phyloP scores from a whole-genome alignment of 306 rosid genomes.

The Cicer pinnatifidum region DNA sequence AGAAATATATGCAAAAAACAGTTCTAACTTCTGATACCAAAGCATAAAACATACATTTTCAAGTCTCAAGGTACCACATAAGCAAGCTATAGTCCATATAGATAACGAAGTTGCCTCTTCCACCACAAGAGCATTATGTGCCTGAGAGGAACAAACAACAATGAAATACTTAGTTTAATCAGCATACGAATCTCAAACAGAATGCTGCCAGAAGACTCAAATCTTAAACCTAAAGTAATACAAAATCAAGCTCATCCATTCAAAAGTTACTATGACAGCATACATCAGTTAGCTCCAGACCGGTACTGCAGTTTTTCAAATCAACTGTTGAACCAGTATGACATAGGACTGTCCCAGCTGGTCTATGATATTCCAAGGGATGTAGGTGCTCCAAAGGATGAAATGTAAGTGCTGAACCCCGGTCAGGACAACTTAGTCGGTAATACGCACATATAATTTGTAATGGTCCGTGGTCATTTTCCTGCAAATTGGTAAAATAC shows the following conservation, averaged over 20 bases:
- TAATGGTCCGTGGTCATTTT: slow-evolving; percentile 71
- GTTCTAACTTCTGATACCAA: slow-evolving; percentile 26
- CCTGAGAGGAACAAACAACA: slow-evolving; percentile 65
- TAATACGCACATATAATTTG: slow-evolving; percentile 81
- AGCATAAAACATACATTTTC: slow-evolving; percentile 74
- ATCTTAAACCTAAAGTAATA: slow-evolving; percentile 30
- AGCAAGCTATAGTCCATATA: slow-evolving; percentile 87
- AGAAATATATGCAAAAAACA: slow-evolving; percentile 4
- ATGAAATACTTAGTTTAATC: slow-evolving; percentile 17
- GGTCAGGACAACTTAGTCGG: slow-evolving; percentile 60
- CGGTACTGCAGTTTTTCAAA: slow-evolving; percentile 62
- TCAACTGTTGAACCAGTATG: slow-evolving; percentile 66
- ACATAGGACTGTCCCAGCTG: slow-evolving; percentile 52
- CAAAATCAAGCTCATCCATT: slow-evolving; percentile 21
- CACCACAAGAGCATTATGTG: slow-evolving; percentile 65
- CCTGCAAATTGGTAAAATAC: slow-evolving; percentile 56
- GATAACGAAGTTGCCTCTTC: slow-evolving; percentile 96
- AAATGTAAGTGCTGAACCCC: slow-evolving; percentile 70
- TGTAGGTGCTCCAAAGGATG: slow-evolving; percentile 69
- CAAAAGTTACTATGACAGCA: slow-evolving; percentile 26
- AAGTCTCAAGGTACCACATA: slow-evolving; percentile 94
- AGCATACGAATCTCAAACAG: slow-evolving; percentile 29
- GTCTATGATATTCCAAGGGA: slow-evolving; percentile 57
- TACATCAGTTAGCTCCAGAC: slow-evolving; percentile 76
- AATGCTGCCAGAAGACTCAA: slow-evolving; percentile 13